Evolutionary conservation across 306 rosid species (phyloP).

Genomic region (Betula pendula): DNA sequence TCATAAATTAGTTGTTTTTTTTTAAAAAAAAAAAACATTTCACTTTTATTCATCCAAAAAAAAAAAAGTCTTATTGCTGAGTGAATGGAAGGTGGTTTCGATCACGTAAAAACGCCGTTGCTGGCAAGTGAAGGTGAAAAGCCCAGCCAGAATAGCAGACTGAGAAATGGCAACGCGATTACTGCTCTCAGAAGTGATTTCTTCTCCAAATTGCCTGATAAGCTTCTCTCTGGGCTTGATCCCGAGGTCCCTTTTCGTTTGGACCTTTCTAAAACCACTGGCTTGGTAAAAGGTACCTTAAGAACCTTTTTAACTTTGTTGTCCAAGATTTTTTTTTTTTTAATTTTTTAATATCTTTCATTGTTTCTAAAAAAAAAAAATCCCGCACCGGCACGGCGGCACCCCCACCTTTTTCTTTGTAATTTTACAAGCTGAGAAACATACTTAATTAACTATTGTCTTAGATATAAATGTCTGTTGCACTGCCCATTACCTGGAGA

Average conservation of each 20-base stretch:
- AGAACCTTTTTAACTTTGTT: too few relatives aligned
- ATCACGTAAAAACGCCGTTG: conserved; percentile 30
- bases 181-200: conserved; percentile 44
- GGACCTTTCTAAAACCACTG: conserved; percentile 45
- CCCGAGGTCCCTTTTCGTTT: conserved; percentile 45
- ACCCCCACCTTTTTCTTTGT: too few relatives aligned
- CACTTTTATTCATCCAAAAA: too few relatives aligned
- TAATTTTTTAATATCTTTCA: too few relatives aligned
- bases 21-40: too few relatives aligned
- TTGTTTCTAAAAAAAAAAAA: too few relatives aligned
- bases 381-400: too few relatives aligned
- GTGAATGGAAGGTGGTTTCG: conserved; percentile 12
- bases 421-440: too few relatives aligned
- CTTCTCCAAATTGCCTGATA: conserved; percentile 53
- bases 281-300: conserved; percentile 50
- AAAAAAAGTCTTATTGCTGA: neutral
- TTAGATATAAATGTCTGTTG: too few relatives aligned
- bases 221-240: conserved; percentile 49
- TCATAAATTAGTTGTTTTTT: neutral
- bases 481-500: too few relatives aligned
- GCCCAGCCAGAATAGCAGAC: conserved; percentile 10
- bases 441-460: too few relatives aligned
- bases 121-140: conserved; percentile 6
- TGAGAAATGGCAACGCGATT: conserved; percentile 6
- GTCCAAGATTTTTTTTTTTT: too few relatives aligned